Conservation (phyloP, 805 yeast species). For the Yarrowia hollandica region DNA sequence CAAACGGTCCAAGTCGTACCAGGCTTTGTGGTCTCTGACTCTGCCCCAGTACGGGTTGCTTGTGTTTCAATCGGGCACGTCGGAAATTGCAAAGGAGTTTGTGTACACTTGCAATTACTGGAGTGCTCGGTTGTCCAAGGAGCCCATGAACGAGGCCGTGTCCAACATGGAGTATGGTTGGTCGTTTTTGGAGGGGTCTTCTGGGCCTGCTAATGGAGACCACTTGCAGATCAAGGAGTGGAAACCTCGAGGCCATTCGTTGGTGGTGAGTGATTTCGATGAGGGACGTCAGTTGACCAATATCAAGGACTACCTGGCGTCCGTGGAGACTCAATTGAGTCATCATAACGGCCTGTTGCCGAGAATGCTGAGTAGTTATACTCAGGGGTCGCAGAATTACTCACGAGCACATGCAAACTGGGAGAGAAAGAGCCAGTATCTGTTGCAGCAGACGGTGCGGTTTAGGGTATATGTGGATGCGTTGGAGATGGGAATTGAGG, state of each 20-base stretch:
- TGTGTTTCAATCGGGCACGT: slow-evolving; percentile 65
- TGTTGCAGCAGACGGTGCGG: slow-evolving; percentile 38
- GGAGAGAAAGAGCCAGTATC: slow-evolving; percentile 40
- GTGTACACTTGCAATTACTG: slow-evolving; percentile 83
- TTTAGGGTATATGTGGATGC: slow-evolving; percentile 38
- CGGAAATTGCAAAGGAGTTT: slow-evolving; percentile 66
- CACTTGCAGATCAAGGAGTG: slow-evolving; percentile 38
- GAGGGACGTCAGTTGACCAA: slow-evolving; percentile 45
- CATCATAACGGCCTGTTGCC: slow-evolving; percentile 48
- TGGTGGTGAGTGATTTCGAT: slow-evolving; percentile 39
- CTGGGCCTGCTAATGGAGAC: slow-evolving; percentile 33
- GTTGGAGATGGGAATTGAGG: slow-evolving; percentile 34
- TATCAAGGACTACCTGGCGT: slow-evolving; percentile 45
- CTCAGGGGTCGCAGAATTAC: slow-evolving; percentile 36
- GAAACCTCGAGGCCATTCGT: slow-evolving; percentile 41
- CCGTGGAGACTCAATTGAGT: slow-evolving; percentile 45
- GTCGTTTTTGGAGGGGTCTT: slow-evolving; percentile 40
- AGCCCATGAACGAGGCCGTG: slow-evolving; percentile 70
- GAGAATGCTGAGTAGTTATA: slow-evolving; percentile 42
- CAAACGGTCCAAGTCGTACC: slow-evolving; percentile 42
- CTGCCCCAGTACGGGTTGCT: slow-evolving; percentile 52
- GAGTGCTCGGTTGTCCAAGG: slow-evolving; percentile 82
- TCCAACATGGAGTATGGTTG: slow-evolving; percentile 82
- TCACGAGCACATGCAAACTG: slow-evolving; percentile 40
- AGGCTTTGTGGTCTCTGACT: slow-evolving; percentile 54